Evolutionary conservation across 305 asterid species (phyloP).

Genomic region (Solanum hybrid): DNA sequence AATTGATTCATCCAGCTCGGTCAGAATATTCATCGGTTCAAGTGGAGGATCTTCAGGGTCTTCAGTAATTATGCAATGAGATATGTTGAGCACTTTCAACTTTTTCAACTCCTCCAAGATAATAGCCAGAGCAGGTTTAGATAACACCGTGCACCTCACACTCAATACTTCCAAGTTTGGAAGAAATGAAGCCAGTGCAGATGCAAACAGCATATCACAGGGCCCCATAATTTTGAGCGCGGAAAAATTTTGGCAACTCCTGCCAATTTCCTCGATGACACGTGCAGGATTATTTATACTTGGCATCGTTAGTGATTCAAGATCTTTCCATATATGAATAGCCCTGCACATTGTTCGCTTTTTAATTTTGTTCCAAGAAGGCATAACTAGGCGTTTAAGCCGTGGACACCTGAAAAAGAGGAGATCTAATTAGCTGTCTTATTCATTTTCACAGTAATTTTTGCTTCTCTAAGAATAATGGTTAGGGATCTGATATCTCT

Average conservation of each 20-base stretch:
- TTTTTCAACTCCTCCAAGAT: constrained; percentile 38
- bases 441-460: too few relatives aligned
- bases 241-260: not conserved
- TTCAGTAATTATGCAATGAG: constrained; percentile 56
- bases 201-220: not conserved
- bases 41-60: constrained; percentile 34
- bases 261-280: not conserved
- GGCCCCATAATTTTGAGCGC: not conserved
- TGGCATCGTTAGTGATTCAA: not conserved
- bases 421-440: not conserved
- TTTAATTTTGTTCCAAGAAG: not conserved
- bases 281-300: not conserved
- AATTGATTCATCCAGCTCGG: constrained; percentile 35
- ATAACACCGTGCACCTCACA: constrained; percentile 45
- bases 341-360: not conserved
- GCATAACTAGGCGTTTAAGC: not conserved
- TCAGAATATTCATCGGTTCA: constrained; percentile 16
- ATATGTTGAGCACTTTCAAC: constrained; percentile 69
- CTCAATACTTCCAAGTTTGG: constrained; percentile 61
- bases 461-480: not conserved
- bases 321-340: not conserved
- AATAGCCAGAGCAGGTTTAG: constrained; percentile 38
- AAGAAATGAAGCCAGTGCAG: constrained; percentile 26
- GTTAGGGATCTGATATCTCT: not conserved
- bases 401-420: not conserved